Evolutionary conservation across 139 green algal species (phyloP).

Genomic region (Chlamydomonas sp.): DNA sequence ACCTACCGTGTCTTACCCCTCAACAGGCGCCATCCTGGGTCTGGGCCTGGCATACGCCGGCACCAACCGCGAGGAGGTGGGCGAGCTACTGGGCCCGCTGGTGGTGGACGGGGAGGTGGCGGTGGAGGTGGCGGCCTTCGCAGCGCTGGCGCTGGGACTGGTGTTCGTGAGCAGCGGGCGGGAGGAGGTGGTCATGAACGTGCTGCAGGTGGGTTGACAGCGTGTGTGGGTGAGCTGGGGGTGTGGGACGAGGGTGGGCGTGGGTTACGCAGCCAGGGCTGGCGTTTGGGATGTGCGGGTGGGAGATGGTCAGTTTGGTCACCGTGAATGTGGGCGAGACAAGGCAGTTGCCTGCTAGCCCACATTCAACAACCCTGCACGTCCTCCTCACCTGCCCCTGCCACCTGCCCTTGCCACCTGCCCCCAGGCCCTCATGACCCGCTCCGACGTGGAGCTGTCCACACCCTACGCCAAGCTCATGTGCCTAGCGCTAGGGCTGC

Average conservation of each 20-base stretch:
- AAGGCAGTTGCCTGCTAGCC: background rate
- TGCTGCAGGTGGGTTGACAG: constrained; percentile 65
- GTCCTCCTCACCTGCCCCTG: background rate
- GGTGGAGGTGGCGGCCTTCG: constrained; percentile 89
- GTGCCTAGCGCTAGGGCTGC: constrained; percentile 89
- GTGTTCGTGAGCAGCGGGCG: constrained; percentile 72
- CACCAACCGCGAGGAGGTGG: constrained; percentile 76
- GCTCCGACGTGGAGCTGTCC: constrained; percentile 83
- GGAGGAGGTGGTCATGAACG: constrained; percentile 80
- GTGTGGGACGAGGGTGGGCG: background rate
- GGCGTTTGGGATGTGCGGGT: background rate
- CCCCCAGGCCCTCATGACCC: constrained; percentile 89
- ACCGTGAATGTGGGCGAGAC: too few relatives aligned
- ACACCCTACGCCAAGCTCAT: constrained; percentile 81
- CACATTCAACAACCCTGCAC: background rate
- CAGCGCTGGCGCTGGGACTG: constrained; percentile 92
- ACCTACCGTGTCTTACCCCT: background rate
- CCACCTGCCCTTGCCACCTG: too few relatives aligned
- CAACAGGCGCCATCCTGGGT: constrained; percentile 89
- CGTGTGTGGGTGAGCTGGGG: background rate
- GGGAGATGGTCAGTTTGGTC: too few relatives aligned
- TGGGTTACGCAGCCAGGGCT: background rate
- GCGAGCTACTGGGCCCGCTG: constrained; percentile 71
- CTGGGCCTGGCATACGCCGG: constrained; percentile 98
- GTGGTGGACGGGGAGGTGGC: constrained; percentile 78